Conservation (phyloP, 805 yeast genomes). For the Teunomyces kruisii region DNA sequence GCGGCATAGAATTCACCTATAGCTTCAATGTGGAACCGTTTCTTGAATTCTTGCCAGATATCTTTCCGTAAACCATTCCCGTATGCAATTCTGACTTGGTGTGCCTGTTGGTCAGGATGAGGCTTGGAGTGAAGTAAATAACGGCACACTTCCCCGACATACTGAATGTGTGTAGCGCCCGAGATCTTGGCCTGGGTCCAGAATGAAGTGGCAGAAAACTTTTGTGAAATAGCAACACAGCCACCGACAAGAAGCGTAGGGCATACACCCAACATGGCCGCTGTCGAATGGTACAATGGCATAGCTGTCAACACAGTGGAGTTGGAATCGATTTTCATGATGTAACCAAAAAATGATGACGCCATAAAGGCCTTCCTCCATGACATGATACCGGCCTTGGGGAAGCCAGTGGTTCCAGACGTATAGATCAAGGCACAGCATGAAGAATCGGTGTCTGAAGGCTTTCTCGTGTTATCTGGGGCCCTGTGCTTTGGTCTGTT, state of each 20-base stretch:
- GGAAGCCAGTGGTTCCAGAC: conserved; percentile 93
- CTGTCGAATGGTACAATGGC: conserved; percentile 96
- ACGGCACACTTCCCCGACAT: conserved; percentile 94
- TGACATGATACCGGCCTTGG: conserved; percentile 89
- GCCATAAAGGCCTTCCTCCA: conserved; percentile 86
- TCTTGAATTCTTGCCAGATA: conserved; percentile 80
- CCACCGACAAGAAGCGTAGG: conserved; percentile 68
- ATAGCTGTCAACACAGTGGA: conserved; percentile 80
- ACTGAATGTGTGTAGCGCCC: conserved; percentile 79
- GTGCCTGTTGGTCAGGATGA: conserved; percentile 65
- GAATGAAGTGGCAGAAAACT: conserved; percentile 78
- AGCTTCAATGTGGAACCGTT: conserved; percentile 68
- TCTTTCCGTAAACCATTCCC: conserved; percentile 92
- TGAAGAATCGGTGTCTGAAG: conserved; percentile 54
- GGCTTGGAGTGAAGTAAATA: conserved; percentile 67
- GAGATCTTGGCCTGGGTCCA: conserved; percentile 84
- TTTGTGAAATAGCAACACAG: conserved; percentile 72
- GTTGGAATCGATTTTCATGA: conserved; percentile 54
- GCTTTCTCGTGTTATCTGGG: conserved; percentile 56
- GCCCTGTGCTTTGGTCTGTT: conserved; percentile 53
- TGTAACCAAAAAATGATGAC: conserved; percentile 63
- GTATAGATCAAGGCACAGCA: conserved; percentile 80
- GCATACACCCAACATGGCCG: conserved; percentile 80
- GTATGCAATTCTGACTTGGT: conserved; percentile 66
- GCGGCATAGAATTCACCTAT: conserved; percentile 94